Percentiles rank a stretch among this genome's conserved stretches.
phyloP scores from a whole-genome alignment of 1,139 yeast species.

The Yamadazyma dendronema region DNA sequence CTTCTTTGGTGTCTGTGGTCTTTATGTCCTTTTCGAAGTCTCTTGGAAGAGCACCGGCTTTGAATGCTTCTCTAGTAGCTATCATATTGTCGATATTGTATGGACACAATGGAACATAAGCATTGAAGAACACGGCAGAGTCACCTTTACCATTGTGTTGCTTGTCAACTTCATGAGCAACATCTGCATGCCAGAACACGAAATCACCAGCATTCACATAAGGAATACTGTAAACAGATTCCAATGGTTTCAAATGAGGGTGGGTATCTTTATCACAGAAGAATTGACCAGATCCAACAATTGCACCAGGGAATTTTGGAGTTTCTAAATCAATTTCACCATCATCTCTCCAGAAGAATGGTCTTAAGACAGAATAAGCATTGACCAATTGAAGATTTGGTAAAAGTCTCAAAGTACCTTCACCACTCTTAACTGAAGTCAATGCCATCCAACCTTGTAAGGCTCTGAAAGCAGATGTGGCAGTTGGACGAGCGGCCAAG shows the following conservation, averaged over 20 bases:
- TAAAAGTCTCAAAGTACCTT: slow-evolving; percentile 42
- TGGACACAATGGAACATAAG: slow-evolving; percentile 18
- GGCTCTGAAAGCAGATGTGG: slow-evolving; percentile 41
- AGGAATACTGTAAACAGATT: slow-evolving; percentile 30
- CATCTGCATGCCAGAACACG: slow-evolving; percentile 52
- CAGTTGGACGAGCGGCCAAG: slow-evolving; percentile 22
- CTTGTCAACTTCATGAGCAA: slow-evolving; percentile 47
- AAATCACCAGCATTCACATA: slow-evolving; percentile 39
- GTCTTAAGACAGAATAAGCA: slow-evolving; percentile 43
- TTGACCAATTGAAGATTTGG: slow-evolving; percentile 38
- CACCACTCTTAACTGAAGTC: slow-evolving; percentile 32
- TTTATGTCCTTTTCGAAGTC: slow-evolving; percentile 10
- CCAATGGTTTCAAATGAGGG: slow-evolving; percentile 27
- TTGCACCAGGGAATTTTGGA: slow-evolving; percentile 23
- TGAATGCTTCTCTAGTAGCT: slow-evolving; percentile 26
- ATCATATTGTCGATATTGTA: slow-evolving; percentile 18
- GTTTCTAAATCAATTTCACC: slow-evolving; percentile 23
- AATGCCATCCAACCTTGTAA: slow-evolving; percentile 52
- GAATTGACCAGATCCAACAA: slow-evolving; percentile 22
- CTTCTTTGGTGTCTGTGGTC: slow-evolving; percentile 6
- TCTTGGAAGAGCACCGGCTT: slow-evolving; percentile 17
- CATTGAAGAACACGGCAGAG: slow-evolving; percentile 34
- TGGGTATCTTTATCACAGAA: slow-evolving; percentile 18
- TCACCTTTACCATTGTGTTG: slow-evolving; percentile 36
- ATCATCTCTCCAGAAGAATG: slow-evolving; percentile 40